phyloP scores from a whole-genome alignment of 495 filamentous ascomycete genomes.

The Immersiella caudata region DNA sequence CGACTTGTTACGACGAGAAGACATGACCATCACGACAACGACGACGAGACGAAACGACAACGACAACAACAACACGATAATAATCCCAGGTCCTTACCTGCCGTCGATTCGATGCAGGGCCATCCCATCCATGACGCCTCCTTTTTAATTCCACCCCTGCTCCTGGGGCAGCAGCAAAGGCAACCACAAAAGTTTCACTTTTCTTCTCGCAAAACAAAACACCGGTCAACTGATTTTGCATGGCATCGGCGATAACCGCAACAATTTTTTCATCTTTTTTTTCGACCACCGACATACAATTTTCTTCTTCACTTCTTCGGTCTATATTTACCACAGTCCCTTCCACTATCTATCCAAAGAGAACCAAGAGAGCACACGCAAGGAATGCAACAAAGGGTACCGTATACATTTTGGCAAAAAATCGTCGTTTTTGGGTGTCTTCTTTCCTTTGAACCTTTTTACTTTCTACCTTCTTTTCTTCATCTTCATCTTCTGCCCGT shows the following conservation, averaged over 20 bases:
- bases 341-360: background rate
- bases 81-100: background rate
- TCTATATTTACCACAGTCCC: slow-evolving; percentile 2
- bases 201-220: background rate
- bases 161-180: background rate
- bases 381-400: slow-evolving; percentile 2
- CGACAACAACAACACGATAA: slow-evolving; percentile 1
- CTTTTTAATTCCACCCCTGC: background rate
- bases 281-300: background rate
- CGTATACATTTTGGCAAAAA: slow-evolving; percentile 8
- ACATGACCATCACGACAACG: background rate
- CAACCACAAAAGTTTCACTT: background rate
- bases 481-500: slow-evolving; percentile 13
- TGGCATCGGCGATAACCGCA: background rate
- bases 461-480: slow-evolving; percentile 5
- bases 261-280: background rate
- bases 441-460: slow-evolving; percentile 8
- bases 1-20: background rate
- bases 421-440: background rate
- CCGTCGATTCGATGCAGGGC: slow-evolving; percentile 13
- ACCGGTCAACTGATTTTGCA: background rate
- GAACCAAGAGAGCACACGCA: slow-evolving; percentile 26
- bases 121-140: slow-evolving; percentile 5
- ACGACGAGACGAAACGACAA: background rate
- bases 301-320: slow-evolving; percentile 17